Evolutionary conservation across 2,329 filamentous ascomycete genomes (phyloP).

Genomic region (Dactylellina parvicollis): DNA sequence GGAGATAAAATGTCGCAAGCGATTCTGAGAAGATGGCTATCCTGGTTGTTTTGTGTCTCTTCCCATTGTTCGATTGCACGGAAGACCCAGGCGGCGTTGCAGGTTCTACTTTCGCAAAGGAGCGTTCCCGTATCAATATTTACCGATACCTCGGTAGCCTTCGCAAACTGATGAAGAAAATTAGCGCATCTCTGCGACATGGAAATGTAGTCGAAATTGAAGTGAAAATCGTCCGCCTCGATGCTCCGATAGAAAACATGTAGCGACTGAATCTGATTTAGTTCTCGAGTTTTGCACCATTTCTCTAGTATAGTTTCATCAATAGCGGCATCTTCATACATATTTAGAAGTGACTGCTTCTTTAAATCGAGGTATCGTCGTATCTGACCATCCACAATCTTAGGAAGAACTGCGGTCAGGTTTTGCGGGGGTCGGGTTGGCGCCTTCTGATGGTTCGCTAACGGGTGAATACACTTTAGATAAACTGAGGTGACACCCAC

Average conservation of each 20-base stretch:
- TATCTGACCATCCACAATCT: constrained; percentile 12
- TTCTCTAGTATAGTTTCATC: constrained; percentile 7
- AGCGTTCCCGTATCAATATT: too few species aligned
- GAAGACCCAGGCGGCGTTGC: too few species aligned
- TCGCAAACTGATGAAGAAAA: not conserved
- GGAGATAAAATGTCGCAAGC: not conserved
- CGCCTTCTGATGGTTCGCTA: too few species aligned
- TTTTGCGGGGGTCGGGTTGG: too few species aligned
- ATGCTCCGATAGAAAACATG: constrained; percentile 14
- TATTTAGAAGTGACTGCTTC: not conserved
- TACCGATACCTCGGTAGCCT: not conserved
- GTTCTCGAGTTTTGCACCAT: constrained; percentile 3
- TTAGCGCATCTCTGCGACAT: constrained; percentile 8
- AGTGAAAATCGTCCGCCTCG: constrained; percentile 19
- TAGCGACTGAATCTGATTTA: constrained; percentile 8
- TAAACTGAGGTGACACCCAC: too few species aligned
- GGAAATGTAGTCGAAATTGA: constrained; percentile 23
- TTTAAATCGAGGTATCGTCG: constrained; percentile 3
- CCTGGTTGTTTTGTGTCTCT: not conserved
- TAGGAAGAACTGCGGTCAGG: too few species aligned
- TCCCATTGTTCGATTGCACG: not conserved
- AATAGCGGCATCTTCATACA: not conserved
- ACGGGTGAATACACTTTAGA: too few species aligned
- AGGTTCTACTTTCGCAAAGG: too few species aligned
- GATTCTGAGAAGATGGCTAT: not conserved